Evolutionary conservation across 768 basidiomycete species (phyloP), one percentile per base, ranked within the genome.

Genomic region (Sarcodon aspratus): DNA sequence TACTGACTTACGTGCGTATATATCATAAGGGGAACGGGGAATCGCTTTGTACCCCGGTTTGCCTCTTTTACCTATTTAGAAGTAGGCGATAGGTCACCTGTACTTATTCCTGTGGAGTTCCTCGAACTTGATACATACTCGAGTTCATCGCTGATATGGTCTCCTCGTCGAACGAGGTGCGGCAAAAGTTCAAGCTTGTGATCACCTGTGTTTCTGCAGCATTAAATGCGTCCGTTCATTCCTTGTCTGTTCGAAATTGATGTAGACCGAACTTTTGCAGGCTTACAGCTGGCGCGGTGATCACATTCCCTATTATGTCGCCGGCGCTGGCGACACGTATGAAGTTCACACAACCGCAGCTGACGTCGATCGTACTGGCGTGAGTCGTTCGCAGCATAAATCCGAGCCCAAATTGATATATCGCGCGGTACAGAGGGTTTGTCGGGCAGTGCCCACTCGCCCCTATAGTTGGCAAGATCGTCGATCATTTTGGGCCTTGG

Each of bases 381-480:
- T 89, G 64, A 66, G 81, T 61, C 18, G 15, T 27, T 36, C 45
- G 48, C 11, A 48, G 33, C 21, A 43, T n/a, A 32, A 33, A n/a
- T 6, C 9, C 6, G 12, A 12, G 34, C 44, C 31, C 33, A 7
- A 36, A 49, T 33, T 48, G 21, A 36, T 12, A 49, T 36, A 49
- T 32, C 33, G 32, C 46, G 43, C 10, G 27, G 48, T 36, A 34
- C 46, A 90, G 88, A n/a, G 88, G 83, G 2, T 79, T 91, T 74
- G 74, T 80, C 52, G 82, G 85, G 5, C 86, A 90, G 66, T 90
- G 91, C 61, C 85, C 85, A 3, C 70, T 86, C 50, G 76, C 82
- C 15, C 78, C 79, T 1, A 12, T 86, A 1, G 78, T 82, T 37
- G 88, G 88, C 43, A 80, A 77, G 52, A 59, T 81, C 2, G 69